These are phyloP conservation scores for Corchorus capsularis DNA, from an alignment of 345 rosid species.

Conservation along the genomic window DNA sequence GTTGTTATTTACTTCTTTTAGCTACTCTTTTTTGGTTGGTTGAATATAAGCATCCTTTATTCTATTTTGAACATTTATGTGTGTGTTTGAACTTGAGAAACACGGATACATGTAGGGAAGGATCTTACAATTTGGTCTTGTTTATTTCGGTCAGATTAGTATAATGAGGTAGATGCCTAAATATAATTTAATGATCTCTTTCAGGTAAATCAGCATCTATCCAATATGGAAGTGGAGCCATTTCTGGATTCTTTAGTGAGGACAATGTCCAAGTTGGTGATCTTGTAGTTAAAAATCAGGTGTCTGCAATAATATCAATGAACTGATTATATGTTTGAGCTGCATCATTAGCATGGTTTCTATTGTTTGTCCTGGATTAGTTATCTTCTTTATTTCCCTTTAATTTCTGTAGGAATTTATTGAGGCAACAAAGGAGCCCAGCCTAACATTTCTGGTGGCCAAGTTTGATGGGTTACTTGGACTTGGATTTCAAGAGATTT, in stretches of 20 bases:
- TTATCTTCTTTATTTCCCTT: constrained; percentile 1
- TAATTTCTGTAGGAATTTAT: constrained; percentile 65
- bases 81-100: neutral
- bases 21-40: neutral
- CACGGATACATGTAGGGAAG: neutral
- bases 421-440: constrained; percentile 85
- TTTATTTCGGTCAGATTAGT: neutral
- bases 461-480: constrained; percentile 90
- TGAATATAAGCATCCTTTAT: neutral
- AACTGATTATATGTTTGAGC: neutral
- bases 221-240: constrained; percentile 87
- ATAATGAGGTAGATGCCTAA: neutral
- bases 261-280: constrained; percentile 81
- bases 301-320: constrained; percentile 6
- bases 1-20: neutral
- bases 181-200: neutral
- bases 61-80: neutral
- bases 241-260: constrained; percentile 82
- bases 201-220: constrained; percentile 66
- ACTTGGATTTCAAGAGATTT: constrained; percentile 74
- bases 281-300: constrained; percentile 79
- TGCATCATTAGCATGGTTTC: neutral
- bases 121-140: neutral
- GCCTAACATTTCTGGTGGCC: constrained; percentile 75
- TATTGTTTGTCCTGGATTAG: neutral